Evolutionary conservation across 2,329 filamentous ascomycete genomes (phyloP).

Genomic region (Scleromitrula shiraiana): DNA sequence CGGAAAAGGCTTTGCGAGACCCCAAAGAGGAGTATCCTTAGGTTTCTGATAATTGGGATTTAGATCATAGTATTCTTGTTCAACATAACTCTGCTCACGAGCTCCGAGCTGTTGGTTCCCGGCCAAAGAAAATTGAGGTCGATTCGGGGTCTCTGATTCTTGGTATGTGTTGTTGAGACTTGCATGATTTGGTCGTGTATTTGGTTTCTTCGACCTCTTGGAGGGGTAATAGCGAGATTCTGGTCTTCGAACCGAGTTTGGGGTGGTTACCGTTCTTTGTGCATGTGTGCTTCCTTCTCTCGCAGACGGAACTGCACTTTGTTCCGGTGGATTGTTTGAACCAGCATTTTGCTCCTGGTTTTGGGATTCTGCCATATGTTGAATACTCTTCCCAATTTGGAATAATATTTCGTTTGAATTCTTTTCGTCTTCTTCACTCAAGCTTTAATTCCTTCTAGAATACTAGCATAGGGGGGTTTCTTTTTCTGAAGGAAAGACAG

Average conservation of each 20-base stretch:
- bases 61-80: constrained; percentile 13
- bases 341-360: not conserved
- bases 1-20: constrained; percentile 15
- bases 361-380: not conserved
- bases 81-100: constrained; percentile 9
- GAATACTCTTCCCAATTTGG: not conserved
- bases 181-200: not conserved
- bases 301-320: not conserved
- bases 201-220: not conserved
- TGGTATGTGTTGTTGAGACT: not conserved
- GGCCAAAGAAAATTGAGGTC: constrained; percentile 4
- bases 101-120: not conserved
- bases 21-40: constrained; percentile 14
- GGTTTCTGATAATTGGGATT: constrained; percentile 15
- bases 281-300: constrained; percentile 1
- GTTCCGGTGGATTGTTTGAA: not conserved
- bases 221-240: not conserved
- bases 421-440: not conserved
- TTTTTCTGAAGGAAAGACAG: too few species aligned
- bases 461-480: too few species aligned
- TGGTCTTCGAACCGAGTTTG: not conserved
- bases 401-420: not conserved
- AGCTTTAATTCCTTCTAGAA: too few species aligned
- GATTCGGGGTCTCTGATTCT: not conserved
- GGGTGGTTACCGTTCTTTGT: not conserved